Percentiles rank a stretch among this genome's conserved stretches.
These are phyloP conservation scores for Fusarium sp. DNA, from an alignment of 2,329 filamentous ascomycete species.

Conservation along the genomic window DNA sequence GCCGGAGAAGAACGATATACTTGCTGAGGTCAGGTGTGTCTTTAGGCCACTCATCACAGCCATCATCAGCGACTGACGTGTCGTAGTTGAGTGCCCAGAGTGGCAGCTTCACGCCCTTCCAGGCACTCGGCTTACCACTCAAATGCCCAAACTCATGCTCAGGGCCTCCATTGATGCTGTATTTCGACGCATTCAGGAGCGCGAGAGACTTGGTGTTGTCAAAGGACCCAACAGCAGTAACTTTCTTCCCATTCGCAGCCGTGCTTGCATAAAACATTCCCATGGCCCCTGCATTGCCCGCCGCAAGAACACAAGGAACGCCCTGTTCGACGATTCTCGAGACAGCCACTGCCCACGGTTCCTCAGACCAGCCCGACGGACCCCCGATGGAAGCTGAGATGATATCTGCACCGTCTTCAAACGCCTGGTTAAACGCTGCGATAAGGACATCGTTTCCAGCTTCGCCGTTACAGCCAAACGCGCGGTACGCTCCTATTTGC, in stretches of 20 bases:
- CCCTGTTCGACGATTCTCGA: conserved; percentile 63
- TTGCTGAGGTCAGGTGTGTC: conserved; percentile 65
- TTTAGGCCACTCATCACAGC: conserved; percentile 61
- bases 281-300: conserved; percentile 58
- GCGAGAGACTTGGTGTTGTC: conserved; percentile 57
- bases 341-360: conserved; percentile 60
- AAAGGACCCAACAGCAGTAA: conserved; percentile 60
- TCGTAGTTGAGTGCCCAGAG: conserved; percentile 62
- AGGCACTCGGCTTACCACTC: conserved; percentile 52
- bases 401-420: conserved; percentile 66
- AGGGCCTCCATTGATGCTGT: conserved; percentile 49
- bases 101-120: conserved; percentile 57
- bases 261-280: conserved; percentile 62
- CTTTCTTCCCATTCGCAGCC: conserved; percentile 57
- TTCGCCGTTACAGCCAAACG: conserved; percentile 64
- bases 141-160: conserved; percentile 54
- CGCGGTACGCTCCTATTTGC: conserved; percentile 64
- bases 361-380: conserved; percentile 61
- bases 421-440: conserved; percentile 67
- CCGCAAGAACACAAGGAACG: conserved; percentile 62
- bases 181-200: conserved; percentile 55
- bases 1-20: conserved; percentile 67
- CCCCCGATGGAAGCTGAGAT: conserved; percentile 66
- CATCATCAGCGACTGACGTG: conserved; percentile 57
- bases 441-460: conserved; percentile 67